A percentile compares a stretch with the other conserved stretches of the same genome.
phyloP scores from a whole-genome alignment of 1,284 basidiomycete species.

The Sporisorium exsertum region DNA sequence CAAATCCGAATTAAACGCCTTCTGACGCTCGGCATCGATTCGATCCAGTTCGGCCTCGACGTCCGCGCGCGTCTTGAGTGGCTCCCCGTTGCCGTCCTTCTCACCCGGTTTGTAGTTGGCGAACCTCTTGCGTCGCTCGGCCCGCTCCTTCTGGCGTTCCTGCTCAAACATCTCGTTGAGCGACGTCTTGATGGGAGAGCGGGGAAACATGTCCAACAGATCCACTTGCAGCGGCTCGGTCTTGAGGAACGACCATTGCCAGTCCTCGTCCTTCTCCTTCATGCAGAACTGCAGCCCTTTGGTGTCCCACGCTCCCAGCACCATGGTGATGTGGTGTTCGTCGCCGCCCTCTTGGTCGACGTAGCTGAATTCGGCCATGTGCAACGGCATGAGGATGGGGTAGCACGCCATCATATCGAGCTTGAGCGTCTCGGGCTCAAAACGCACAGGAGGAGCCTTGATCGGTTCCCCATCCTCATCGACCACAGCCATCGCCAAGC shows the following conservation, averaged over 20 bases:
- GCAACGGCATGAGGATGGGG: conserved; percentile 47
- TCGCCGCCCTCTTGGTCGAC: conserved; percentile 14
- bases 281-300: conserved; percentile 33
- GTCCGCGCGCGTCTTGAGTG: conserved; percentile 16
- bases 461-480: conserved; percentile 30
- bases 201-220: conserved; percentile 29
- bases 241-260: conserved; percentile 20
- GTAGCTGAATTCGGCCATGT: conserved; percentile 44
- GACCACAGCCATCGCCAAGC: conserved; percentile 20
- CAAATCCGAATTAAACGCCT: conserved; percentile 15
- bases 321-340: conserved; percentile 24
- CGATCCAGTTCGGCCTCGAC: conserved; percentile 17
- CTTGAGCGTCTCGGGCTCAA: conserved; percentile 43
- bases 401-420: conserved; percentile 46
- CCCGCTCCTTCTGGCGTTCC: conserved; percentile 13
- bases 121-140: conserved; percentile 4
- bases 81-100: not conserved
- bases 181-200: conserved; percentile 26
- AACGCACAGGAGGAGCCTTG: conserved; percentile 24
- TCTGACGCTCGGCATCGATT: not conserved
- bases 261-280: conserved; percentile 41
- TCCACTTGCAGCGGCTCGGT: conserved; percentile 23
- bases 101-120: conserved; percentile 3
- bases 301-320: conserved; percentile 41
- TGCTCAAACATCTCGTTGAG: conserved; percentile 34